phyloP scores from a whole-genome alignment of 805 yeast genomes.

The Wickerhamiella nectarea region DNA sequence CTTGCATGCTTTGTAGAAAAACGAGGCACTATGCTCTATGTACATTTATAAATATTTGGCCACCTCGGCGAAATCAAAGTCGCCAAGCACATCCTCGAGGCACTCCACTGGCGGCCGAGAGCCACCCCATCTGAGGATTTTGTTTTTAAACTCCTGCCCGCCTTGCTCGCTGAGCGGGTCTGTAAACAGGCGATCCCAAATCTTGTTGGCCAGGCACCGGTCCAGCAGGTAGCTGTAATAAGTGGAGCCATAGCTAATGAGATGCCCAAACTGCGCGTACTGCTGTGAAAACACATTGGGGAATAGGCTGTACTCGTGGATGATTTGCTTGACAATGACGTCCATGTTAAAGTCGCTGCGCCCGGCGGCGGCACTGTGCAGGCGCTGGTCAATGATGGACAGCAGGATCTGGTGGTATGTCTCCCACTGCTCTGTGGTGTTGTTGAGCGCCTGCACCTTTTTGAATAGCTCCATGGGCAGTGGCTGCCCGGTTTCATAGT shows the following conservation, averaged over 20 bases:
- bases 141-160: slow-evolving; percentile 62
- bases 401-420: slow-evolving; percentile 75
- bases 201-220: slow-evolving; percentile 76
- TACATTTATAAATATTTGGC: slow-evolving; percentile 11
- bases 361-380: slow-evolving; percentile 38
- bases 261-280: slow-evolving; percentile 91
- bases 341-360: slow-evolving; percentile 39
- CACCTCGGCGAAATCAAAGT: slow-evolving; percentile 23
- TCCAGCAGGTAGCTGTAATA: slow-evolving; percentile 87
- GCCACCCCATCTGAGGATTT: slow-evolving; percentile 87
- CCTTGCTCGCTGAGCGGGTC: slow-evolving; percentile 59
- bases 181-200: slow-evolving; percentile 64
- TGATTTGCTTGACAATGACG: slow-evolving; percentile 51
- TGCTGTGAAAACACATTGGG: slow-evolving; percentile 62
- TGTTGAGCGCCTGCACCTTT: slow-evolving; percentile 7
- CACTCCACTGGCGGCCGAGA: slow-evolving; percentile 79
- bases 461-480: slow-evolving; percentile 30
- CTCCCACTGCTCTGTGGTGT: slow-evolving; percentile 43
- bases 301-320: slow-evolving; percentile 43
- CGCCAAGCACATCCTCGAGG: slow-evolving; percentile 63
- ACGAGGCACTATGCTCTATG: not conserved
- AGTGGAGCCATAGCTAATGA: slow-evolving; percentile 85
- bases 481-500: slow-evolving; percentile 50
- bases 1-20: no score
- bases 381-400: slow-evolving; percentile 74